phyloP scores from a whole-genome alignment of 257 asterid genomes.

The Parsonsia alboflavescens region DNA sequence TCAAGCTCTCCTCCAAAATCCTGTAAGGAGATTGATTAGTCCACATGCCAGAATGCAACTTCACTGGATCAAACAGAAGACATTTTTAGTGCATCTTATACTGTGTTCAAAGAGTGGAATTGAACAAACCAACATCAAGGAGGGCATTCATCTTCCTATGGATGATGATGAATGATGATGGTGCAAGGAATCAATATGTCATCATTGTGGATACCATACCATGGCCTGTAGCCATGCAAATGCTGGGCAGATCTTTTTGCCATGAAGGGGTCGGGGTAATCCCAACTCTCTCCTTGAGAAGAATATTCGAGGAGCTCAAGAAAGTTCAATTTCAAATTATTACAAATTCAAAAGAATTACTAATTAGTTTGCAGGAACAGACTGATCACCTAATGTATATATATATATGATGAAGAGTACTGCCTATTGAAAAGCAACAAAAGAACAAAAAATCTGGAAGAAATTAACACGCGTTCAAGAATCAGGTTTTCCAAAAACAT shows the following conservation, averaged over 20 bases:
- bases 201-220: slow-evolving; percentile 9
- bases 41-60: background rate
- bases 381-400: too few species aligned
- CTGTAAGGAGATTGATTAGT: background rate
- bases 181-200: background rate
- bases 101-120: slow-evolving; percentile 5
- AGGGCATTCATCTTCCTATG: too few species aligned
- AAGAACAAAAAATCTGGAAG: too few species aligned
- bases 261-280: slow-evolving; percentile 78
- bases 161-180: background rate
- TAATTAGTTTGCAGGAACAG: too few species aligned
- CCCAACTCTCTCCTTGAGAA: slow-evolving; percentile 38
- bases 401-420: too few species aligned
- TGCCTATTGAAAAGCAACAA: too few species aligned
- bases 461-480: too few species aligned
- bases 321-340: background rate
- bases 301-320: background rate
- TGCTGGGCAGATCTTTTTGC: slow-evolving; percentile 98
- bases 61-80: background rate
- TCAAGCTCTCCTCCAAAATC: background rate
- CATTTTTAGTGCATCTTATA: background rate
- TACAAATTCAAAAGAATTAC: too few species aligned
- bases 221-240: slow-evolving; percentile 73
- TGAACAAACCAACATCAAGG: background rate
- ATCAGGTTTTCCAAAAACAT: too few species aligned